A percentile compares a stretch with the other conserved stretches of the same genome.
These are phyloP conservation scores for Candida verbasci DNA, from an alignment of 805 yeast species.

Conservation along the genomic window DNA sequence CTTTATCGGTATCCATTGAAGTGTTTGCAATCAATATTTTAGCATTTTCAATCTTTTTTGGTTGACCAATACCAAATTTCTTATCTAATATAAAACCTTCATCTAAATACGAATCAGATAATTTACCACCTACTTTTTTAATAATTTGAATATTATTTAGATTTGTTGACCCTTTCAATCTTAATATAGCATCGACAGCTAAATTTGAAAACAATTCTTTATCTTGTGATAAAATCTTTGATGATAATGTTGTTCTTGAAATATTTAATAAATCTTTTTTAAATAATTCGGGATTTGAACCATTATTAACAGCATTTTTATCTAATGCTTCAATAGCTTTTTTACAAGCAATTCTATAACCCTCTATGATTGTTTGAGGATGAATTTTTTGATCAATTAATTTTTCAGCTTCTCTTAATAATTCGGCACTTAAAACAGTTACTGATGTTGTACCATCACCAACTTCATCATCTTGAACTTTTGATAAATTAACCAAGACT, in stretches of 20 bases:
- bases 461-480: slow-evolving; percentile 96
- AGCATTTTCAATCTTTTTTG: slow-evolving; percentile 78
- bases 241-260: slow-evolving; percentile 89
- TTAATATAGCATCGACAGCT: slow-evolving; percentile 90
- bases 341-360: slow-evolving; percentile 81
- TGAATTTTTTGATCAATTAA: slow-evolving; percentile 90
- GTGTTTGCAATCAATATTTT: slow-evolving; percentile 91
- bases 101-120: slow-evolving; percentile 88
- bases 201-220: slow-evolving; percentile 82
- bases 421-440: slow-evolving; percentile 83
- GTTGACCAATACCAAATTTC: slow-evolving; percentile 91
- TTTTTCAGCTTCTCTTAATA: slow-evolving; percentile 90
- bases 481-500: slow-evolving; percentile 87
- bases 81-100: slow-evolving; percentile 93
- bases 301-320: slow-evolving; percentile 70
- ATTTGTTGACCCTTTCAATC: slow-evolving; percentile 82
- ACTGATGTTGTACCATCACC: slow-evolving; percentile 99
- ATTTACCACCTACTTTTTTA: slow-evolving; percentile 88
- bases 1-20: slow-evolving; percentile 95
- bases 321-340: slow-evolving; percentile 85
- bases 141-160: slow-evolving; percentile 90
- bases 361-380: slow-evolving; percentile 97
- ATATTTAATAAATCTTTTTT: slow-evolving; percentile 76
- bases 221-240: slow-evolving; percentile 93
- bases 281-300: slow-evolving; percentile 52